Evolutionary conservation across 2,329 filamentous ascomycete genomes (phyloP).

Genomic region (Claviceps sp.): DNA sequence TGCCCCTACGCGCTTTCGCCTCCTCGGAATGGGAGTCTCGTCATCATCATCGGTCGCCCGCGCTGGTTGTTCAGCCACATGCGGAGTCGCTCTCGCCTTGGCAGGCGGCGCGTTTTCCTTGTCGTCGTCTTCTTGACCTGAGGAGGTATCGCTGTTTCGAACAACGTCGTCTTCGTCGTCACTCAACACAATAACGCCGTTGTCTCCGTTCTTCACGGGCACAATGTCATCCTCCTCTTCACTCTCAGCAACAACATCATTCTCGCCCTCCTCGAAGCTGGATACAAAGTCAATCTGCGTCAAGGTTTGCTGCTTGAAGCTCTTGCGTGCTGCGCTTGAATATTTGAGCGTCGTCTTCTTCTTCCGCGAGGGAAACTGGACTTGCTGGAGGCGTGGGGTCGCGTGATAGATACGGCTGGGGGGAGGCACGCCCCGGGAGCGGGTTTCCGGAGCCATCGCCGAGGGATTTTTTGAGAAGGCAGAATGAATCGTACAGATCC

Average conservation of each 20-base stretch:
- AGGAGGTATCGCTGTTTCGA: not conserved
- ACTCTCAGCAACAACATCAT: slow-evolving; percentile 12
- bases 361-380: slow-evolving; percentile 23
- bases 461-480: no score
- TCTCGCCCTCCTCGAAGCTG: slow-evolving; percentile 18
- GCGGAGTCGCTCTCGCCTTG: not conserved
- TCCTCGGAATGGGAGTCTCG: slow-evolving; percentile 12
- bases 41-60: slow-evolving; percentile 7
- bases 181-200: slow-evolving; percentile 11
- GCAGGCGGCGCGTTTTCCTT: slow-evolving; percentile 9
- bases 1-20: slow-evolving; percentile 10
- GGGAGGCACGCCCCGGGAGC: slow-evolving; percentile 23
- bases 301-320: slow-evolving; percentile 27
- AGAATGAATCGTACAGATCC: no score
- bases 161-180: slow-evolving; percentile 13
- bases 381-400: slow-evolving; percentile 23
- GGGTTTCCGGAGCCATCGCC: slow-evolving; percentile 17
- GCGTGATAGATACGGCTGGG: slow-evolving; percentile 26
- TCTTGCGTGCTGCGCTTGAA: slow-evolving; percentile 14
- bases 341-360: slow-evolving; percentile 21
- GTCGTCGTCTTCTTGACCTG: not conserved
- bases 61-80: not conserved
- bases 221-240: slow-evolving; percentile 13
- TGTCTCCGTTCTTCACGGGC: slow-evolving; percentile 16
- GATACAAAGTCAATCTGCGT: slow-evolving; percentile 29